phyloP scores from a whole-genome alignment of 2,329 filamentous ascomycete species.

The Bretziella fagacearum region DNA sequence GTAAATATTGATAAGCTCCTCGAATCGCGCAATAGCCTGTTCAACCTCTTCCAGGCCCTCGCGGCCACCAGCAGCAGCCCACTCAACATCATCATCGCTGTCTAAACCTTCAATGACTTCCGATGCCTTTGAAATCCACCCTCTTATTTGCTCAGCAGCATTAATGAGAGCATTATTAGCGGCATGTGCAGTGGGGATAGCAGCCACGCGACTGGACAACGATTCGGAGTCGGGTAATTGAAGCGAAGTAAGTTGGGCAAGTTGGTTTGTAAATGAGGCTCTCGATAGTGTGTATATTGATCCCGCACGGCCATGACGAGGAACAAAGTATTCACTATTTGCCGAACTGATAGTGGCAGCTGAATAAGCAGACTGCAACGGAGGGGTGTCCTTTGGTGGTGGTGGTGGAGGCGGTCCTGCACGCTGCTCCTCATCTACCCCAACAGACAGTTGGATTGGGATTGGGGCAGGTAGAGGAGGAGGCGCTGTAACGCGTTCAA shows the following conservation, averaged over 20 bases:
- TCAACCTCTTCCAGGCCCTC: slow-evolving; percentile 62
- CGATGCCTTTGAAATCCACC: slow-evolving; percentile 84
- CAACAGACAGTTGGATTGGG: slow-evolving; percentile 24
- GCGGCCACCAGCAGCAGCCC: slow-evolving; percentile 75
- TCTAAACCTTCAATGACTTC: slow-evolving; percentile 80
- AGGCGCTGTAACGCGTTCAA: slow-evolving; percentile 32
- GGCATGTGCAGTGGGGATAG: slow-evolving; percentile 70
- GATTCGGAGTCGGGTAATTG: slow-evolving; percentile 73
- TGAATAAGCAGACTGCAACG: slow-evolving; percentile 19
- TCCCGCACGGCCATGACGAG: slow-evolving; percentile 50
- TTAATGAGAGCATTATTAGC: slow-evolving; percentile 70
- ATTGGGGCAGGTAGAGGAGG: slow-evolving; percentile 24
- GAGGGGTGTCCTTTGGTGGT: slow-evolving; percentile 34
- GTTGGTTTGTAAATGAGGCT: slow-evolving; percentile 81
- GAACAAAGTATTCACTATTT: slow-evolving; percentile 40
- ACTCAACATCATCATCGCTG: slow-evolving; percentile 93
- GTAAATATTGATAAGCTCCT: slow-evolving; percentile 80
- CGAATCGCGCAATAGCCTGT: slow-evolving; percentile 64
- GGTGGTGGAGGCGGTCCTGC: slow-evolving; percentile 6
- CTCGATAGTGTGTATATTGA: slow-evolving; percentile 91
- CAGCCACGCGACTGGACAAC: slow-evolving; percentile 65
- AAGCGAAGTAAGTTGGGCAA: slow-evolving; percentile 80
- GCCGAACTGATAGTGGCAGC: not conserved
- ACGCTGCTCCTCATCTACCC: not conserved
- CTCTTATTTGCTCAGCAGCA: slow-evolving; percentile 78